A percentile compares a stretch with the other conserved stretches of the same genome.
Conservation (phyloP, 2,329 filamentous ascomycete genomes). For the Claviceps purpurea region DNA sequence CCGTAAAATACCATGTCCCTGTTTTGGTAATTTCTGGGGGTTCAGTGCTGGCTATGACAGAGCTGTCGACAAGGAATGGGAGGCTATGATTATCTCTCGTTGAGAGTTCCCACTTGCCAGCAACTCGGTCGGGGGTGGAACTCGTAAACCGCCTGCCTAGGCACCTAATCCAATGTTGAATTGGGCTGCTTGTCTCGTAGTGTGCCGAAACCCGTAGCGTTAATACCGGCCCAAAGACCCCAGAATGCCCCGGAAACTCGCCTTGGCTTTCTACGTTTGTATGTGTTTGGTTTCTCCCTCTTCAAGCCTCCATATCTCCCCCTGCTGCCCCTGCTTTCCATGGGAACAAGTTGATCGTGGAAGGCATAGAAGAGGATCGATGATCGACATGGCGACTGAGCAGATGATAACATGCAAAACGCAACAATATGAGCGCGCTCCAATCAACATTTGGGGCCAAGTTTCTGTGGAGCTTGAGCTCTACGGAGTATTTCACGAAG, state of each 20-base stretch:
- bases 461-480: not conserved
- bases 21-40: not conserved
- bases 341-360: not conserved
- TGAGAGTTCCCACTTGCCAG: not conserved
- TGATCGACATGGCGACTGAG: not conserved
- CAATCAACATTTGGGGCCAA: not conserved
- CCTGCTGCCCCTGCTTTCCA: not conserved
- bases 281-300: not conserved
- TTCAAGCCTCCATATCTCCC: not conserved
- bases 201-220: not conserved
- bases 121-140: not conserved
- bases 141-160: not conserved
- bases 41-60: not conserved
- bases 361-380: not conserved
- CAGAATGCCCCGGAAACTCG: not conserved
- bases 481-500: not conserved
- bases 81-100: not conserved
- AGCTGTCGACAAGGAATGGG: not conserved
- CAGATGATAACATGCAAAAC: not conserved
- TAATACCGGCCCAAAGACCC: not conserved
- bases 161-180: not conserved
- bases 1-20: not conserved
- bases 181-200: not conserved
- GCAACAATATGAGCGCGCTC: not conserved
- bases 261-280: not conserved